A percentile compares a stretch with the other conserved stretches of the same genome.
Conservation (phyloP, 2,329 filamentous ascomycete species). For the Phaeosphaeria sp. region DNA sequence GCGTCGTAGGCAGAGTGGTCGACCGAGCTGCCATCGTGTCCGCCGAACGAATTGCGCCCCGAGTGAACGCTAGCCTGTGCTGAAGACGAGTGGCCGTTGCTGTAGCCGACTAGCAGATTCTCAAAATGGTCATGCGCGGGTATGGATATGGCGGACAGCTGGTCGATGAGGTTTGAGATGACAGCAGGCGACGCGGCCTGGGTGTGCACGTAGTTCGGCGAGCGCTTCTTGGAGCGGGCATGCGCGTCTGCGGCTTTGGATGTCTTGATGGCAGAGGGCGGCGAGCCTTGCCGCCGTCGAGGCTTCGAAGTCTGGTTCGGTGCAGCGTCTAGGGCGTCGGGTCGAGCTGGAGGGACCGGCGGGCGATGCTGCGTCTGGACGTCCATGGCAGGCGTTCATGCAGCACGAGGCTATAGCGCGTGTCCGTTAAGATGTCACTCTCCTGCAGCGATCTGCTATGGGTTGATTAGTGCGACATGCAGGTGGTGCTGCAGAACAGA, state of each 20-base stretch:
- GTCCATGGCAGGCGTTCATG: constrained; percentile 25
- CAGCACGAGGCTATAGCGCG: constrained; percentile 3
- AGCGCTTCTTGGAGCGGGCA: constrained; percentile 31
- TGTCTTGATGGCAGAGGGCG: constrained; percentile 26
- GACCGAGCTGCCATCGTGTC: constrained; percentile 64
- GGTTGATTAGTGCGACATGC: constrained; percentile 1
- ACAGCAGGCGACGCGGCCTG: constrained; percentile 68
- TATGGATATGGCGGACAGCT: constrained; percentile 65
- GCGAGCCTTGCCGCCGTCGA: constrained; percentile 37
- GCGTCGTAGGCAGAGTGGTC: constrained; percentile 73
- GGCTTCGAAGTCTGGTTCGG: constrained; percentile 30
- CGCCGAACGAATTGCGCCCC: constrained; percentile 24
- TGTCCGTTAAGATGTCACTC: background rate
- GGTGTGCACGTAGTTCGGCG: constrained; percentile 46
- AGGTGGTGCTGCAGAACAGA: background rate
- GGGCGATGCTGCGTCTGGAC: constrained; percentile 24
- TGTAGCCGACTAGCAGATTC: constrained; percentile 47
- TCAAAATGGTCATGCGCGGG: constrained; percentile 76
- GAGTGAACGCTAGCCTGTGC: constrained; percentile 27
- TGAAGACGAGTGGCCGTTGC: constrained; percentile 40
- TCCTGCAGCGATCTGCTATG: constrained; percentile 1
- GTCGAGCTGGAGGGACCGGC: constrained; percentile 24
- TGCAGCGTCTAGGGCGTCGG: constrained; percentile 20
- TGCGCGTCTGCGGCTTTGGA: constrained; percentile 8
- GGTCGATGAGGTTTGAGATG: constrained; percentile 69